A percentile compares a stretch with the other conserved stretches of the same genome.
Conservation (phyloP, 768 basidiomycete species). For the Filobasidium floriforme region DNA sequence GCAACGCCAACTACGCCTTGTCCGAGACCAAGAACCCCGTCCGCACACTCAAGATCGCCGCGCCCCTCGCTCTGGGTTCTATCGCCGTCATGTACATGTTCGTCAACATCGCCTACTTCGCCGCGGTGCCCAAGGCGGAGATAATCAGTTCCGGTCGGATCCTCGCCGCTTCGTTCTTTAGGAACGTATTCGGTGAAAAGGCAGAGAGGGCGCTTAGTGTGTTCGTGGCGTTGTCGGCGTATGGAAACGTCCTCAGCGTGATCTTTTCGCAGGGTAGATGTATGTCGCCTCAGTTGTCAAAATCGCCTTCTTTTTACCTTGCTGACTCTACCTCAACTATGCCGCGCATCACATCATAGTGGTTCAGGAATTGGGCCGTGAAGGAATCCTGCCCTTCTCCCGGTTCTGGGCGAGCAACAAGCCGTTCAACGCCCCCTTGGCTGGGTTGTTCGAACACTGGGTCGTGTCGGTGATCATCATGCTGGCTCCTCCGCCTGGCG, state of each 20-base stretch:
- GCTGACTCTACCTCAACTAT: too few relatives aligned
- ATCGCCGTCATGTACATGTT: constrained; percentile 59
- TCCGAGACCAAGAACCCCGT: constrained; percentile 48
- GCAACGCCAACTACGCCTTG: constrained; percentile 8
- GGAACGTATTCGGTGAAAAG: constrained; percentile 60
- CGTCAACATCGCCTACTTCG: constrained; percentile 67
- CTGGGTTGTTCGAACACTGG: constrained; percentile 18
- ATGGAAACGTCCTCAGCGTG: constrained; percentile 22
- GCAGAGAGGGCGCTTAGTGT: constrained; percentile 44
- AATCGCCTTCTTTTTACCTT: too few relatives aligned
- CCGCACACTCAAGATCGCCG: constrained; percentile 62
- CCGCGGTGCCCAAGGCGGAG: constrained; percentile 62
- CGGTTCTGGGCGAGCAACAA: constrained; percentile 19
- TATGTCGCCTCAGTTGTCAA: neutral
- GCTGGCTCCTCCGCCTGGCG: constrained; percentile 21
- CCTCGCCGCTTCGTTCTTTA: constrained; percentile 68
- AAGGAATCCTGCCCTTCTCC: constrained; percentile 21
- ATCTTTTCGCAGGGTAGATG: constrained; percentile 20
- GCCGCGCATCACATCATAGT: neutral
- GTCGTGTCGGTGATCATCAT: constrained; percentile 23
- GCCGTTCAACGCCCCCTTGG: constrained; percentile 25
- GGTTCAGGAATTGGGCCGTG: constrained; percentile 17
- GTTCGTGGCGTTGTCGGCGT: constrained; percentile 20
- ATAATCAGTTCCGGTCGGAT: constrained; percentile 60
- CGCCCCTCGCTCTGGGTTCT: constrained; percentile 57